Conservation (phyloP, 1,284 basidiomycete genomes). For the Puccinia hordei region DNA sequence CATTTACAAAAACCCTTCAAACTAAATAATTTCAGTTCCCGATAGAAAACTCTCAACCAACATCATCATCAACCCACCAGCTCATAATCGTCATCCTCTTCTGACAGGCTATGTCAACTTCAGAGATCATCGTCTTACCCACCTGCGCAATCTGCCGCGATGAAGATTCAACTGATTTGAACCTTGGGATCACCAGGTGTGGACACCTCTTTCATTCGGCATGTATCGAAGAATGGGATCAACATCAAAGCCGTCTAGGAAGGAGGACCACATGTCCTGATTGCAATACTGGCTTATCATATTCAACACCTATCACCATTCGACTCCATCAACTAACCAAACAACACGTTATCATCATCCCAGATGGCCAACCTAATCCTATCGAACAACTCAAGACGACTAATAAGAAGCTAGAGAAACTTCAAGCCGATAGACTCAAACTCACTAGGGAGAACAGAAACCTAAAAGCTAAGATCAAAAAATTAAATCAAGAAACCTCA, state of each 20-base stretch:
- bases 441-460: not conserved
- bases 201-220: conserved; percentile 14
- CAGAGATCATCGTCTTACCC: not conserved
- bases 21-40: too few species aligned
- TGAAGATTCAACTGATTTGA: conserved; percentile 4
- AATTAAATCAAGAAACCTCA: not conserved
- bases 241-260: not conserved
- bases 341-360: not conserved
- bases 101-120: not conserved
- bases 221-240: not conserved
- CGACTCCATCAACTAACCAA: not conserved
- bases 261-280: not conserved
- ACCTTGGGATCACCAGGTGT: not conserved
- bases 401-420: not conserved
- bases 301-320: not conserved
- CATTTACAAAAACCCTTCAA: too few species aligned
- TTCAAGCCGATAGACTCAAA: conserved; percentile 6
- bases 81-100: not conserved
- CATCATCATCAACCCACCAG: not conserved
- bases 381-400: not conserved
- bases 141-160: conserved; percentile 17
- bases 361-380: not conserved
- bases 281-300: not conserved
- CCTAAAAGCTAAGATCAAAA: not conserved
- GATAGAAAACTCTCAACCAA: too few species aligned